These are phyloP conservation scores for Fonsecaea multimorphosa DNA, from an alignment of 2,329 filamentous ascomycete genomes.

Conservation along the genomic window DNA sequence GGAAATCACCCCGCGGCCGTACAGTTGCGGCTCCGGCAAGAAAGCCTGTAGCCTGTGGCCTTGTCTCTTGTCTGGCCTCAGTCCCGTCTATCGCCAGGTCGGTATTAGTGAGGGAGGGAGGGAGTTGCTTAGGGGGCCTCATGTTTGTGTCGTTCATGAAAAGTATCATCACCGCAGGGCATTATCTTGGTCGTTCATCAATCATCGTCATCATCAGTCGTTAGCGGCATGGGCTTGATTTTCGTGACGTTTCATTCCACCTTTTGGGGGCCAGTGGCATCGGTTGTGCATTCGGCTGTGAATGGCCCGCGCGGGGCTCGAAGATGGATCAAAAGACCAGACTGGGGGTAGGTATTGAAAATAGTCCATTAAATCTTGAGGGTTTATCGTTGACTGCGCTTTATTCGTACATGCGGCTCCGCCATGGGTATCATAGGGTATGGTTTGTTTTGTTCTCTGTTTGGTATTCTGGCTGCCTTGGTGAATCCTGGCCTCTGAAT, in stretches of 20 bases:
- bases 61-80: too few species aligned
- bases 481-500: not conserved
- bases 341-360: not conserved
- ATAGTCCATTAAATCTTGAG: not conserved
- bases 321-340: not conserved
- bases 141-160: too few species aligned
- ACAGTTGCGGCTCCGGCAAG: not conserved
- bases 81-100: too few species aligned
- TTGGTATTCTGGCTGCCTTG: not conserved
- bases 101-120: too few species aligned
- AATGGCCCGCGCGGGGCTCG: not conserved
- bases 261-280: too few species aligned
- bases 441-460: not conserved
- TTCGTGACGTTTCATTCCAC: too few species aligned
- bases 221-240: too few species aligned
- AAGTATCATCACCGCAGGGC: too few species aligned
- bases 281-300: not conserved
- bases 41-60: not conserved
- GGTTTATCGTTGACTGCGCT: not conserved
- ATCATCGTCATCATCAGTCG: too few species aligned
- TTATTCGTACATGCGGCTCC: constrained; percentile 10
- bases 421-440: not conserved
- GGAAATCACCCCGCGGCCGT: not conserved
- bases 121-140: too few species aligned
- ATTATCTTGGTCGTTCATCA: too few species aligned